phyloP scores from a whole-genome alignment of 192 early-diverging fungal genomes.

The Dissophora ornata region DNA sequence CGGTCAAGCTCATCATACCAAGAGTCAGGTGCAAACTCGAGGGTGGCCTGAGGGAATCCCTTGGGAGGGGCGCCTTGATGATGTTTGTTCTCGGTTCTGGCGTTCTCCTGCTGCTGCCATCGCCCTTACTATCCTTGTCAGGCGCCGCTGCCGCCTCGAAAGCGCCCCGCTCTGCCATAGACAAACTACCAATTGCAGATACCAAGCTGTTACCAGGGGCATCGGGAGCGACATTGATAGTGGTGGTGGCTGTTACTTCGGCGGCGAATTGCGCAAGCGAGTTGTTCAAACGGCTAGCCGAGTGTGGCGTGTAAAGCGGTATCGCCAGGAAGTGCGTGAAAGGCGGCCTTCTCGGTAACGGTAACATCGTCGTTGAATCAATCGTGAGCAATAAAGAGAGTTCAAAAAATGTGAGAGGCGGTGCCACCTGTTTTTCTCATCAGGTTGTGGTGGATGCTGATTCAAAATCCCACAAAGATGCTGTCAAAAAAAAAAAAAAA shows the following conservation, averaged over 20 bases:
- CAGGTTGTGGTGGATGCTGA: no score
- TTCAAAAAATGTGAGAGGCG: no score
- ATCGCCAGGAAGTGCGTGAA: constrained; percentile 17
- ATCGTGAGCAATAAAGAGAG: no score
- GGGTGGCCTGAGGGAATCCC: constrained; percentile 1
- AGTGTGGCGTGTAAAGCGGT: constrained; percentile 4
- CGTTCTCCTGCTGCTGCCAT: no score
- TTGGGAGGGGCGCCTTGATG: background rate
- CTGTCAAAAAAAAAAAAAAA: no score
- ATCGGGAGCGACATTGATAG: background rate
- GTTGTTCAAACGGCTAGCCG: constrained; percentile 1
- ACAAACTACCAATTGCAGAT: background rate
- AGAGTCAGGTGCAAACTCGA: constrained; percentile 11
- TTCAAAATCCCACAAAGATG: no score
- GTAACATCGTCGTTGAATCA: no score
- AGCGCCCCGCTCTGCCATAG: background rate
- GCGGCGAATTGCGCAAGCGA: constrained; percentile 8
- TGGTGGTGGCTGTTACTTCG: background rate
- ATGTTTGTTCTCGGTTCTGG: background rate
- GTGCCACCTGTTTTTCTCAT: no score
- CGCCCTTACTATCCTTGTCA: no score
- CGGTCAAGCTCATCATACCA: constrained; percentile 6
- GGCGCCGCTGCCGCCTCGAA: background rate
- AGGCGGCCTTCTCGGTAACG: no score
- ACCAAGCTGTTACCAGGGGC: background rate